Evolutionary conservation across 495 filamentous ascomycete species (phyloP).

Genomic region (Hypoxylon rickii): DNA sequence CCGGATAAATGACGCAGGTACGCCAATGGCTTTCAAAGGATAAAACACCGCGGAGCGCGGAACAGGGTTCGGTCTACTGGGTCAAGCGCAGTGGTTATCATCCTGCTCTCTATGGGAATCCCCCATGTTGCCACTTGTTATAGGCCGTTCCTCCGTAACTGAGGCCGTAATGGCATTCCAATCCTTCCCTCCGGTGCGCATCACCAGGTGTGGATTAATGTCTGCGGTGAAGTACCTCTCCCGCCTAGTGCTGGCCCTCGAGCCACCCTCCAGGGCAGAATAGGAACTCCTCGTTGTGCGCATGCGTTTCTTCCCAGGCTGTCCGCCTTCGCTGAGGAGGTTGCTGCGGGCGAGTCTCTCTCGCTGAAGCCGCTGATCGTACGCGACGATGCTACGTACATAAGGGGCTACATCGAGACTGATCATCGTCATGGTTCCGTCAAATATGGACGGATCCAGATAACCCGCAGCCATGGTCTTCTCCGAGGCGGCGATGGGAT

Average conservation of each 20-base stretch:
- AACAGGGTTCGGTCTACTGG: too few relatives aligned
- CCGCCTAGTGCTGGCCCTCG: constrained; percentile 68
- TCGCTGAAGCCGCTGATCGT: constrained; percentile 70
- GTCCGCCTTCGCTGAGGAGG: constrained; percentile 59
- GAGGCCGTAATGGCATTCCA: constrained; percentile 60
- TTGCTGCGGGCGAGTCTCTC: constrained; percentile 66
- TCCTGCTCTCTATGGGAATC: neutral
- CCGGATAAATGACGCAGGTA: constrained; percentile 18
- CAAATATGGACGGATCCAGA: constrained; percentile 68
- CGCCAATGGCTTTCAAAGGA: too few relatives aligned
- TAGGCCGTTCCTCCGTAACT: neutral
- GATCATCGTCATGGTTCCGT: constrained; percentile 66
- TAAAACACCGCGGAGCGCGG: too few relatives aligned
- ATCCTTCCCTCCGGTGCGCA: constrained; percentile 66
- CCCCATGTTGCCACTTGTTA: neutral
- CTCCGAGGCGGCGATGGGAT: constrained; percentile 57
- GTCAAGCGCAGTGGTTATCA: too few relatives aligned
- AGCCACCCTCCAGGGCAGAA: constrained; percentile 81
- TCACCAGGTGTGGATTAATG: constrained; percentile 64
- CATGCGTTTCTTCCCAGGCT: constrained; percentile 63
- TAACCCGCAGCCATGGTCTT: constrained; percentile 43
- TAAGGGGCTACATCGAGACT: constrained; percentile 82
- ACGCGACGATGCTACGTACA: constrained; percentile 75
- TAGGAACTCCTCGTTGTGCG: constrained; percentile 79
- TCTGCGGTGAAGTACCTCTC: constrained; percentile 80